Conservation (phyloP, 1,284 basidiomycete species). For the Cutaneotrichosporon arboriforme region DNA sequence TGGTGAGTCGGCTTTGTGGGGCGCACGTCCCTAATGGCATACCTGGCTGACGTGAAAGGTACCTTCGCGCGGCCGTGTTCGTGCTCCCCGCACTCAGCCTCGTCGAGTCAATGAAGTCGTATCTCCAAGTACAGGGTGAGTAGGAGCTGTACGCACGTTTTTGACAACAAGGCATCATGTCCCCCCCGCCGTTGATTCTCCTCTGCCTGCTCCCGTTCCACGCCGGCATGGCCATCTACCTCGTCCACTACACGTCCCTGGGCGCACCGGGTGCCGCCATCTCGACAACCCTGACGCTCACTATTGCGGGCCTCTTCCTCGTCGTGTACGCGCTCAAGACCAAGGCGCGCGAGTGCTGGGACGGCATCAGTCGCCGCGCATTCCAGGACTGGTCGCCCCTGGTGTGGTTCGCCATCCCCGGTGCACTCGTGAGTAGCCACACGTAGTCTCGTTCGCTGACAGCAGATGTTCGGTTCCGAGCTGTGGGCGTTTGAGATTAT, state of each 20-base stretch:
- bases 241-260: slow-evolving; percentile 27
- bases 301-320: slow-evolving; percentile 17
- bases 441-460: background rate
- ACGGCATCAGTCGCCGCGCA: slow-evolving; percentile 16
- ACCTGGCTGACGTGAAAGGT: slow-evolving; percentile 7
- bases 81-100: slow-evolving; percentile 21
- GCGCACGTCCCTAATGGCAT: too few species aligned
- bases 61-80: slow-evolving; percentile 12
- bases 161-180: slow-evolving; percentile 20
- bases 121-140: slow-evolving; percentile 28
- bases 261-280: slow-evolving; percentile 24
- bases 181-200: slow-evolving; percentile 25
- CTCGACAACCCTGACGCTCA: slow-evolving; percentile 17
- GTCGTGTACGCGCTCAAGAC: slow-evolving; percentile 18
- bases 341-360: slow-evolving; percentile 29
- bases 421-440: slow-evolving; percentile 16
- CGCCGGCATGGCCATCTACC: slow-evolving; percentile 16
- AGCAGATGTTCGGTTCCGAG: slow-evolving; percentile 27
- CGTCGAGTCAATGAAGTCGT: slow-evolving; percentile 29
- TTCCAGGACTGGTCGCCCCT: slow-evolving; percentile 22
- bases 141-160: background rate
- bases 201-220: slow-evolving; percentile 27
- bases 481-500: slow-evolving; percentile 33
- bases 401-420: slow-evolving; percentile 24
- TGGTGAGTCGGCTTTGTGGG: slow-evolving; percentile 9